phyloP scores from a whole-genome alignment of 306 rosid species.

The Gastrolobium villosum region DNA sequence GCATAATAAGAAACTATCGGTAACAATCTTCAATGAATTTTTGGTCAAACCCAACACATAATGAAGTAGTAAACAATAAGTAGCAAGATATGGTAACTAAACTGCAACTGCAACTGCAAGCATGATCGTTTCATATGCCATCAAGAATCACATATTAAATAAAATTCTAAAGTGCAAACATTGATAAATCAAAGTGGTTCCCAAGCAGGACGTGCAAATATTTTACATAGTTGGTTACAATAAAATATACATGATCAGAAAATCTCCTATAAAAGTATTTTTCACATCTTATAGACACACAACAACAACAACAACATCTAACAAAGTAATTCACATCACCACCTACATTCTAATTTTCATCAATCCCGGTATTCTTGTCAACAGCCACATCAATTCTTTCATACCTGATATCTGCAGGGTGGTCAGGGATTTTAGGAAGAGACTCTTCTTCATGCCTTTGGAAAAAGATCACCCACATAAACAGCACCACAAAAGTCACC shows the following conservation, averaged over 20 bases:
- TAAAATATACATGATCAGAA: conserved; percentile 23
- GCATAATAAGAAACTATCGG: not conserved
- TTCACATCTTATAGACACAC: conserved; percentile 9
- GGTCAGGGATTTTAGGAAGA: conserved; percentile 47
- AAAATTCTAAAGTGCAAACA: not conserved
- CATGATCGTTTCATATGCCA: not conserved
- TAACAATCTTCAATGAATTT: not conserved
- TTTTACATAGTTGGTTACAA: conserved; percentile 26
- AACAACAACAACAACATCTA: conserved; percentile 19
- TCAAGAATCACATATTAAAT: not conserved
- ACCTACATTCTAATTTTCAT: conserved; percentile 35
- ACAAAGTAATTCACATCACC: not conserved
- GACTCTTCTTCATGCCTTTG: conserved; percentile 47
- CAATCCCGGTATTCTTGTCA: conserved; percentile 51
- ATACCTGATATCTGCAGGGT: conserved; percentile 62
- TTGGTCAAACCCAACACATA: not conserved
- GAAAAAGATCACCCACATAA: conserved; percentile 67
- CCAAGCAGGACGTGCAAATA: not conserved
- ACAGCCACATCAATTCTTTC: conserved; percentile 74
- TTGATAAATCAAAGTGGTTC: conserved; percentile 19
- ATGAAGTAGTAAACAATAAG: not conserved
- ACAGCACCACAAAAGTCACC: conserved; percentile 64
- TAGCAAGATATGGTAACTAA: not conserved
- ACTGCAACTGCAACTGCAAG: not conserved
- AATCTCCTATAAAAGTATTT: conserved; percentile 46